phyloP scores from a whole-genome alignment of 2,329 filamentous ascomycete genomes.

The Rutstroemia sp. region DNA sequence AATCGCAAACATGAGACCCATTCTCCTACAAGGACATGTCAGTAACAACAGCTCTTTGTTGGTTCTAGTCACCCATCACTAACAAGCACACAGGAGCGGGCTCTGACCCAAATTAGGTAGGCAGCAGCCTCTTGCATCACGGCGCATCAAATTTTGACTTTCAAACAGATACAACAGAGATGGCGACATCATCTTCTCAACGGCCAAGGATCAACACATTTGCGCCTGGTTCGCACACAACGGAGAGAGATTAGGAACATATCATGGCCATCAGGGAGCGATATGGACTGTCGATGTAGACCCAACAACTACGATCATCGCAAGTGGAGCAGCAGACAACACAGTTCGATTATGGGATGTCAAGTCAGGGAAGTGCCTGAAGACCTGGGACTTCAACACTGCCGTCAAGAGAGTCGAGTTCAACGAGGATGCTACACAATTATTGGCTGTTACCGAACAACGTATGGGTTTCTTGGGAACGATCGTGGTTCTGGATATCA shows the following conservation, averaged over 20 bases:
- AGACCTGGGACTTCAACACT: conserved; percentile 96
- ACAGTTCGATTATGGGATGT: conserved; percentile 97
- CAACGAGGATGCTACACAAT: conserved; percentile 81
- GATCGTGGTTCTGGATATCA: conserved; percentile 88
- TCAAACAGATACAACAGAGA: conserved; percentile 72
- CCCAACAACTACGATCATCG: conserved; percentile 83
- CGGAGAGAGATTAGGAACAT: conserved; percentile 93
- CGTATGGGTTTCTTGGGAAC: conserved; percentile 93
- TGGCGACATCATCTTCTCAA: conserved; percentile 94
- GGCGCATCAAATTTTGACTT: conserved; percentile 16
- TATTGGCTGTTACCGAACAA: conserved; percentile 96
- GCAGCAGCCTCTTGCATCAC: conserved; percentile 20
- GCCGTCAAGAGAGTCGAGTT: conserved; percentile 98
- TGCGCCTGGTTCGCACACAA: conserved; percentile 98
- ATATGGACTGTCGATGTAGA: conserved; percentile 98
- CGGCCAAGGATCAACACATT: conserved; percentile 91
- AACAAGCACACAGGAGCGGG: conserved; percentile 58
- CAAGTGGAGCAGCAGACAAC: conserved; percentile 95
- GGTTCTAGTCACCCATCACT: conserved; percentile 12
- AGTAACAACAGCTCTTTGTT: conserved; percentile 25
- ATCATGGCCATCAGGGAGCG: conserved; percentile 93
- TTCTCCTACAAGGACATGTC: conserved; percentile 89
- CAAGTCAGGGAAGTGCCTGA: conserved; percentile 84
- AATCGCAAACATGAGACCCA: conserved; percentile 77
- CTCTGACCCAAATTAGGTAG: conserved; percentile 88